These are phyloP conservation scores for Babjeviella inositovora DNA, from an alignment of 805 yeast genomes.

Conservation along the genomic window DNA sequence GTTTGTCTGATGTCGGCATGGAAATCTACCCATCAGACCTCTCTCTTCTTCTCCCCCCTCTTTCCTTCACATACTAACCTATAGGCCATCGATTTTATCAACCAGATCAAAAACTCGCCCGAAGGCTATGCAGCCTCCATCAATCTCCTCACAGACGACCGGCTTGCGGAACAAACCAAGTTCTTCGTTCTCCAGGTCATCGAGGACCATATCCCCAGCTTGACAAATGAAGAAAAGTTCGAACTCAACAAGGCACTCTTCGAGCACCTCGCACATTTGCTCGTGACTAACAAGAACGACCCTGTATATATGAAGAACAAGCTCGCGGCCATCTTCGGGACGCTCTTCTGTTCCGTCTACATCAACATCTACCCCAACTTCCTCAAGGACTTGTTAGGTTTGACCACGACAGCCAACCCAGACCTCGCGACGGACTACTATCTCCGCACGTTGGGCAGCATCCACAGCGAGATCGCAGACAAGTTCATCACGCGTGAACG, in stretches of 20 bases:
- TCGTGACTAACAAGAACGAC: conserved; percentile 10
- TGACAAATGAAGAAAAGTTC: conserved; percentile 26
- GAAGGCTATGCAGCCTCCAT: conserved; percentile 41
- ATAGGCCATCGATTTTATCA: conserved; percentile 34
- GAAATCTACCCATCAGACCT: too few species aligned
- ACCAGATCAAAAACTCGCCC: conserved; percentile 31
- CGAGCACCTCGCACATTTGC: conserved; percentile 16
- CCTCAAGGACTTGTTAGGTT: conserved; percentile 27
- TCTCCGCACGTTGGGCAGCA: conserved; percentile 51
- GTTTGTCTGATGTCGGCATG: too few species aligned
- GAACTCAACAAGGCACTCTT: conserved; percentile 31
- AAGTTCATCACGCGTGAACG: conserved; percentile 63
- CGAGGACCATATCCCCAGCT: conserved; percentile 31
- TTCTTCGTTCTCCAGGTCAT: conserved; percentile 61
- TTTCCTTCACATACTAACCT: conserved; percentile 4
- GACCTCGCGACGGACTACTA: conserved; percentile 51
- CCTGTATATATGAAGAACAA: conserved; percentile 35
- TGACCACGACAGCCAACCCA: conserved; percentile 12
- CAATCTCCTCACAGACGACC: conserved; percentile 20
- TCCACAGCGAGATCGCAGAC: conserved; percentile 91
- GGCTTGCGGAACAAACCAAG: conserved; percentile 34
- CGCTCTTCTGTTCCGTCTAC: conserved; percentile 32
- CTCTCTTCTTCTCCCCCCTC: too few species aligned
- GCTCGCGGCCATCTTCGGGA: conserved; percentile 36
- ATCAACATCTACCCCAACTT: conserved; percentile 29